Base-by-base conservation (phyloP, 805 yeast genomes). In the Hermanozyma aechmeae region DNA sequence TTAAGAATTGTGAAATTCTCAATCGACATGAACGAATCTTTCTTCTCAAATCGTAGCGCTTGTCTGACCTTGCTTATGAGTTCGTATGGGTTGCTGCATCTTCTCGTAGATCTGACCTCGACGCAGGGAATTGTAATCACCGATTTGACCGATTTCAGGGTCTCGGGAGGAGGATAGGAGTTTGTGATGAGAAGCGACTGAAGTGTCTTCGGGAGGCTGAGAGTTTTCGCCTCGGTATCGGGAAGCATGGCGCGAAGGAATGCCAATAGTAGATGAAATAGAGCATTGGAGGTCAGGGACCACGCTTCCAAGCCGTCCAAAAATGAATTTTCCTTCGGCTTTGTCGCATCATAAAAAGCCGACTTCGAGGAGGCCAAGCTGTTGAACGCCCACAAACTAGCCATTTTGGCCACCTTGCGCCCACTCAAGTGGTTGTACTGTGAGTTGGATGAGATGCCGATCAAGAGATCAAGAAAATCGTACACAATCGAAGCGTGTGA, bases 401-500 rank as follows among this genome's bases (percentile, higher is more conserved):
- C 79, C 74, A 86, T 69, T 40, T 81, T 77, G 9, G 92, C 67
- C 12, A 86, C 68, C 46, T 83, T 84, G 27, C 86, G 66, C 1
- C 92, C 93, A 45, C 82, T 74, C 64, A 86, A 58, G 45, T 79
- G 75, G 45, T 85, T 84, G 24, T 75, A 72, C 42, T 76, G 79
- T 3, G 93, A 75, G 53, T 84, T 81, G 7, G 93, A 74, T 0
- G 93, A 76, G 24, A 86, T 56, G 8, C 85, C 68, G 8, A 84
- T 81, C 25, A 87, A 56, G 20, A 86, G 64, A 46, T 86, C 95
- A 43, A 85, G 70, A 45, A 85, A 87, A 48, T 83, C 94, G 50
- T 82, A 83, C 4, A 83, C 89, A 4, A 87, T 83, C 2, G 92
- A 78, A 0, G 95, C 94, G 55, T 85, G 95, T 4, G 89, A 79